Evolutionary conservation across 352 stramenopile species (phyloP).

Genomic region (Albugo laibachii): DNA sequence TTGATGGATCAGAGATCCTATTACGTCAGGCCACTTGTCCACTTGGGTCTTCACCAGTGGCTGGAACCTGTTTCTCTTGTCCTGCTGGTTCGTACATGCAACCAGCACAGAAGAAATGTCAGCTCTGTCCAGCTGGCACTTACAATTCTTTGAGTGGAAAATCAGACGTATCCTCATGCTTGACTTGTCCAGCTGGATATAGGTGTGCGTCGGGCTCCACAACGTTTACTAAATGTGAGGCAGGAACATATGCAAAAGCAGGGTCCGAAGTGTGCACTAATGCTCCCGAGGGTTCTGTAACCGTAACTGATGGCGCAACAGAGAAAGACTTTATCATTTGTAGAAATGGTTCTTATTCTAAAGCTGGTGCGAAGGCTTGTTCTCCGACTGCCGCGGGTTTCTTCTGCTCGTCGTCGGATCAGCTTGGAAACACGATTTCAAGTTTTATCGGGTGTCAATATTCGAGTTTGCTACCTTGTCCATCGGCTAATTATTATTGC

Average conservation of each 20-base stretch:
- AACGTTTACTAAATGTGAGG: conserved; percentile 11
- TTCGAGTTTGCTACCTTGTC: conserved; percentile 16
- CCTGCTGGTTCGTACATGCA: conserved; percentile 20
- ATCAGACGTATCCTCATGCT: conserved; percentile 10
- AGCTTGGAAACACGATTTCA: not conserved
- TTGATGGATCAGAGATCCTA: conserved; percentile 22
- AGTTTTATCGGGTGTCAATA: conserved; percentile 11
- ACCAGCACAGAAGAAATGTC: conserved; percentile 13
- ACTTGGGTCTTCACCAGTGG: conserved; percentile 9
- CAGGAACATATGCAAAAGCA: conserved; percentile 17
- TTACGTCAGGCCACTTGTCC: conserved; percentile 20
- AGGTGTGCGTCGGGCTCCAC: conserved; percentile 12
- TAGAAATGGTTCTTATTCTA: conserved; percentile 29
- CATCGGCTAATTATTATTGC: conserved; percentile 21
- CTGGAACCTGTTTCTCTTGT: conserved; percentile 14
- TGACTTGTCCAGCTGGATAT: conserved; percentile 23
- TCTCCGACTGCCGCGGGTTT: conserved; percentile 19
- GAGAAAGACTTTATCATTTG: conserved; percentile 16
- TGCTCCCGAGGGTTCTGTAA: conserved; percentile 21
- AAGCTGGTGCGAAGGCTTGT: conserved; percentile 22
- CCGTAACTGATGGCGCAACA: conserved; percentile 12
- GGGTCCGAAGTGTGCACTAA: conserved; percentile 15
- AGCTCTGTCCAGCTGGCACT: conserved; percentile 18
- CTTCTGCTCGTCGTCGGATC: conserved; percentile 12
- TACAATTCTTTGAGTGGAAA: conserved; percentile 18